These are phyloP conservation scores for Blumeriella jaapii DNA, from an alignment of 2,329 filamentous ascomycete genomes.

Conservation along the genomic window DNA sequence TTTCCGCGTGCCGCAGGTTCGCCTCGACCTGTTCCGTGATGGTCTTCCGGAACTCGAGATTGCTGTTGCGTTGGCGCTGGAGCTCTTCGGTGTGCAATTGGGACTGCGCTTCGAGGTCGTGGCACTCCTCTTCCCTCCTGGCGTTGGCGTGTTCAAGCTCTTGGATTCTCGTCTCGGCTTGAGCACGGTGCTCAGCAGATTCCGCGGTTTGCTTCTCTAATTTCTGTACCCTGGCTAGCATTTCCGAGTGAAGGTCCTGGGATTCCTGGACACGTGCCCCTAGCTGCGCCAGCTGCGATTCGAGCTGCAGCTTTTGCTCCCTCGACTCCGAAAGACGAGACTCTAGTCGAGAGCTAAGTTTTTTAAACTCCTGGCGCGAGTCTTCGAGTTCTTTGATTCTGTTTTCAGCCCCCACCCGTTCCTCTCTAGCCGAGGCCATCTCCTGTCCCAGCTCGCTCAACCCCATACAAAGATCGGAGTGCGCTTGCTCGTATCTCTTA, in stretches of 20 bases:
- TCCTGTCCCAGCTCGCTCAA: not conserved
- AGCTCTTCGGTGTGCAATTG: constrained; percentile 6
- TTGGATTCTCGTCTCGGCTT: not conserved
- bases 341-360: not conserved
- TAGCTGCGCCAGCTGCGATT: not conserved
- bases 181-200: not conserved
- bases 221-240: not conserved
- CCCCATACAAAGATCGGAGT: not conserved
- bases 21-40: constrained; percentile 7
- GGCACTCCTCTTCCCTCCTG: not conserved
- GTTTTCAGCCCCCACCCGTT: not conserved
- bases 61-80: constrained; percentile 3
- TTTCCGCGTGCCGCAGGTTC: constrained; percentile 2
- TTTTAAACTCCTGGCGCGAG: not conserved
- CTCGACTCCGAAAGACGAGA: not conserved
- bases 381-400: constrained; percentile 1
- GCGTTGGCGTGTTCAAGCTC: not conserved
- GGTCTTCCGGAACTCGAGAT: constrained; percentile 1
- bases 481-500: not conserved
- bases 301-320: not conserved
- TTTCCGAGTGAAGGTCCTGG: not conserved
- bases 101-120: constrained; percentile 5
- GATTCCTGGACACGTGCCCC: not conserved
- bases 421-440: not conserved
- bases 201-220: not conserved